Conservation (phyloP, 345 rosid genomes). For the Linum trigynum region DNA sequence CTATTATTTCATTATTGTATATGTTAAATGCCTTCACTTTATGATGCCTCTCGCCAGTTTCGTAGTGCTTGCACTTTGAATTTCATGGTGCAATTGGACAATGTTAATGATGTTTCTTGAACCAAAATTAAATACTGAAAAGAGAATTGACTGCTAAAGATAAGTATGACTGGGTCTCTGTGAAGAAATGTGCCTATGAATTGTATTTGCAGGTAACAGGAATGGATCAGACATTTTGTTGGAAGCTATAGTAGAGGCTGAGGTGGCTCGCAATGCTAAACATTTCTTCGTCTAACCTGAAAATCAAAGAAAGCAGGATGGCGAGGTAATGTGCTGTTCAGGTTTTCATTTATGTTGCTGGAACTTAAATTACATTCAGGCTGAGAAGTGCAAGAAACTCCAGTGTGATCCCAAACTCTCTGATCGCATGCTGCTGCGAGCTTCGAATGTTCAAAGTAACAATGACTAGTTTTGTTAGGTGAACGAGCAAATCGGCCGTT, state of each 20-base stretch:
- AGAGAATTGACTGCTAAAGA: no score
- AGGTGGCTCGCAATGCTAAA: constrained; percentile 55
- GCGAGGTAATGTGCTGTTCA: background rate
- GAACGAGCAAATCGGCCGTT: no score
- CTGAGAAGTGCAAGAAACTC: background rate
- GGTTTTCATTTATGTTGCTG: background rate
- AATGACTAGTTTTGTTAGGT: no score
- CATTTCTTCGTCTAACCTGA: constrained; percentile 51
- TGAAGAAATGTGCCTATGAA: background rate
- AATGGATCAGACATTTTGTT: constrained; percentile 56
- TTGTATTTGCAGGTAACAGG: constrained; percentile 28
- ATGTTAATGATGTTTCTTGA: no score
- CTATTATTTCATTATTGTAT: background rate
- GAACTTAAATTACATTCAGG: background rate
- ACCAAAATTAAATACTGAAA: no score
- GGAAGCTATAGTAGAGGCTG: constrained; percentile 63
- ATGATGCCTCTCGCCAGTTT: no score
- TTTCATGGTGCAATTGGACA: no score
- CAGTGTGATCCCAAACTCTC: no score
- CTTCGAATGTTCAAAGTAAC: background rate
- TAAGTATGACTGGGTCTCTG: no score
- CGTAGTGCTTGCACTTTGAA: no score
- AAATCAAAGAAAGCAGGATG: constrained; percentile 29
- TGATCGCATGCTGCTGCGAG: background rate
- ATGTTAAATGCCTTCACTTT: no score